Evolutionary conservation across 805 yeast genomes (phyloP), one percentile per base, ranked within the genome.

Genomic region (Kregervanrija fluxuum): DNA sequence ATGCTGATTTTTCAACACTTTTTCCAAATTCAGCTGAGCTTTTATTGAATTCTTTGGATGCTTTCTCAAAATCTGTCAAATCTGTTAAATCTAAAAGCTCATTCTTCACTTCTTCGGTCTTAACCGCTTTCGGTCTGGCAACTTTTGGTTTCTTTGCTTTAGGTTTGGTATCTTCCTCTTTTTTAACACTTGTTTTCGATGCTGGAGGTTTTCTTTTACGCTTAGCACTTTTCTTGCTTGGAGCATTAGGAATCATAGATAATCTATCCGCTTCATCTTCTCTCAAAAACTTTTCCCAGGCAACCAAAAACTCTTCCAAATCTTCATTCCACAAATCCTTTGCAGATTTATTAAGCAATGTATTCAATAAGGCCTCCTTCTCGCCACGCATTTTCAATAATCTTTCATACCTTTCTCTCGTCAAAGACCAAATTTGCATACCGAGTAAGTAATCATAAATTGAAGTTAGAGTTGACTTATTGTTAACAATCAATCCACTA

Each of bases 391-490:
- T 95, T 43, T 73, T 73, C 55, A 89, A 68, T 52, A 93, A 69
- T 53, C 77, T 81, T 56, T 87, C 90, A 59, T 90, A 93, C 54
- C 93, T 77, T 65, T 93, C 99, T 47, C 73, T 74, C 0, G 99
- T 91, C 59, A 93, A 76, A 34, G 96, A 84, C 93, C 96, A 88
- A 51, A 93, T 81, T 33, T 89, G 78, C 96, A 93, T 85, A 43
- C 93, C 95, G 43, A 93, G 71, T 50, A 93, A 71, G 55, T 93
- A 93, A 57, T 93, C 98, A 63, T 79, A 91, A 6, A 82, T 71
- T 9, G 88, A 77, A 42, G 73, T 72, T 12, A 76, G 66, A 17
- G 79, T 82, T 41, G 70, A 74, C 37, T 57, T 57, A 42, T 61
- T 61, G 16, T 57, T 57, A 17, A 62, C 60, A n/a, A 77, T 74